Evolutionary conservation across 345 rosid species (phyloP), one percentile per base, ranked within the genome.

Genomic region (Eucalyptus caleyi): DNA sequence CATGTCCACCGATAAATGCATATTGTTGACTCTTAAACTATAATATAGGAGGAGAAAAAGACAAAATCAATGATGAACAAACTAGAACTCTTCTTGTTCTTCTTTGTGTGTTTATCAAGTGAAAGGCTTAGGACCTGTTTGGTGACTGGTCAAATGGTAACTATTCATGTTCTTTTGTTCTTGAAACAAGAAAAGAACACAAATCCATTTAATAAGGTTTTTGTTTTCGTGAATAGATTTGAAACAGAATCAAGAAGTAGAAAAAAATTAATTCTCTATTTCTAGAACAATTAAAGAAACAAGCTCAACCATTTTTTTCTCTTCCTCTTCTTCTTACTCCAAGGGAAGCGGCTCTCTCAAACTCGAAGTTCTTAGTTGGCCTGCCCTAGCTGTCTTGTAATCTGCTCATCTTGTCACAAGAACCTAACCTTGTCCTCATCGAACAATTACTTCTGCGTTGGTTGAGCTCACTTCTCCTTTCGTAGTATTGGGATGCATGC

Each of bases 211-310:
- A 53, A 2, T 21, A 8, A 53, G 2, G 2, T 53, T 53, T 53
- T 53, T 53, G 10, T 53, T 53, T 2, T 19, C 1, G 24, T 53
- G 10, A 53, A 53, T 53, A 19, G 9, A 53, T 53, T 53, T 53
- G 56, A 0, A 53, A 53, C 1, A 8, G 0, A 53, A 53, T 53
- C 0, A 19, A 53, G 2, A 53, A 53, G 24, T 53, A 53, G 10
- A 53, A 53, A 53, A 53, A 53, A 53, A 0, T 21, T 21, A 53
- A 53, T 53, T 53, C 5, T 21, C 0, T 53, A 1, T 53, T 21
- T 53, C 1, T 0, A 1, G 5, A 53, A 53, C 26, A 19, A 53
- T 0, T 53, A 1, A 21, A 21, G 11, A 53, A 19, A 19, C 59
- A 53, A 7, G 2, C 24, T 1, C 24, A 19, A 53, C 4, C 24